These are phyloP conservation scores for Elaeis oleifera DNA, from an alignment of 202 grass and related monocot species.

Conservation along the genomic window DNA sequence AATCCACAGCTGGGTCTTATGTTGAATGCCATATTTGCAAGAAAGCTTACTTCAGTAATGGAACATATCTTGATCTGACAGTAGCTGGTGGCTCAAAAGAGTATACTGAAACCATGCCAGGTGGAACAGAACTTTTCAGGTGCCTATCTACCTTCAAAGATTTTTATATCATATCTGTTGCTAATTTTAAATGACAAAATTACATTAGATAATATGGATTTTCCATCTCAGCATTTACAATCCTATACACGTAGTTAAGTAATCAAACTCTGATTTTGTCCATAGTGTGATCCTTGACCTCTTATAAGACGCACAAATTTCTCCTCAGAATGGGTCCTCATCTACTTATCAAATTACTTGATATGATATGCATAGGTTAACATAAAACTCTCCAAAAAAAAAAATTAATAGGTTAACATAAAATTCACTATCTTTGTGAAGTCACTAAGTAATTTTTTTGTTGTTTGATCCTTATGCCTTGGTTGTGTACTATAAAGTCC, in stretches of 20 bases:
- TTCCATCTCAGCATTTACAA: too few relatives aligned
- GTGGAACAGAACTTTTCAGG: conserved; percentile 71
- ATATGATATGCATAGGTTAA: neutral
- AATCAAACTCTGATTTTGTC: too few relatives aligned
- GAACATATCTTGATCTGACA: conserved; percentile 70
- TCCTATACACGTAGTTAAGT: too few relatives aligned
- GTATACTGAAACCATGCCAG: conserved; percentile 67
- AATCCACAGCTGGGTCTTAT: conserved; percentile 9
- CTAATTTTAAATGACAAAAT: too few relatives aligned
- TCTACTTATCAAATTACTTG: neutral
- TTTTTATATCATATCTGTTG: too few relatives aligned
- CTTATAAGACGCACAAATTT: too few relatives aligned
- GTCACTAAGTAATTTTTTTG: neutral
- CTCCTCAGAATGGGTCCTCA: too few relatives aligned
- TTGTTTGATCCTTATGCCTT: too few relatives aligned
- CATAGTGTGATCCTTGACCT: too few relatives aligned
- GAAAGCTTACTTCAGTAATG: conserved; percentile 49
- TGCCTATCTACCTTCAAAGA: conserved; percentile 21
- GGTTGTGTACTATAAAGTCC: too few relatives aligned
- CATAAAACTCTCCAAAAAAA: neutral
- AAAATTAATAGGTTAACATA: neutral
- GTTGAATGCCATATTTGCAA: conserved; percentile 63
- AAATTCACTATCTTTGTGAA: neutral
- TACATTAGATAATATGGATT: too few relatives aligned
- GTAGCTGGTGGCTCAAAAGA: conserved; percentile 41